Evolutionary conservation across 2,329 filamentous ascomycete species (phyloP).

Genomic region (Ceratocystis lukuohia): DNA sequence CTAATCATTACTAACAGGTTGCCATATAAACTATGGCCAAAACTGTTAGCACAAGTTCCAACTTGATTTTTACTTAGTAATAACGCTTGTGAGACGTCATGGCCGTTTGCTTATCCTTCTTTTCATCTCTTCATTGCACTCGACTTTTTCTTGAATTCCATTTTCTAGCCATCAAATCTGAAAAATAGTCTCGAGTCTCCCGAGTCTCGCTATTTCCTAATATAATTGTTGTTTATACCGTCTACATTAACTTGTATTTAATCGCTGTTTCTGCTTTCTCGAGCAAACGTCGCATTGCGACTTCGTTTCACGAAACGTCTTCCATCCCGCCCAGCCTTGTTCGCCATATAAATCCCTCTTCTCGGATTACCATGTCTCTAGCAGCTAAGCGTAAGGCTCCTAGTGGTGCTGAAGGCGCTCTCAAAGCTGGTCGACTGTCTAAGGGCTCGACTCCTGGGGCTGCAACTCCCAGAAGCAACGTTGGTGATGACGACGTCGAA

Average conservation of each 20-base stretch:
- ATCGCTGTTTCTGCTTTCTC: not conserved
- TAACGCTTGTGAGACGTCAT: not conserved
- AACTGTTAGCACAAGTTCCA: slow-evolving; percentile 9
- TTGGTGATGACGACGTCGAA: slow-evolving; percentile 38
- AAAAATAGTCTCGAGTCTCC: not conserved
- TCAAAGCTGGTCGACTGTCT: slow-evolving; percentile 45
- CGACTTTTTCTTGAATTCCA: not conserved
- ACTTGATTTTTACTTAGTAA: not conserved
- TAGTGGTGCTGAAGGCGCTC: slow-evolving; percentile 33
- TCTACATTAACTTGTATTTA: not conserved
- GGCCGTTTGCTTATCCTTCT: not conserved
- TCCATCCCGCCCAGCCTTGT: not conserved
- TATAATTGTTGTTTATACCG: not conserved
- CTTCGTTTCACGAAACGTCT: not conserved
- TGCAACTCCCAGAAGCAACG: slow-evolving; percentile 45
- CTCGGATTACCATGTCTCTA: slow-evolving; percentile 39
- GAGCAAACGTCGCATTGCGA: slow-evolving; percentile 1
- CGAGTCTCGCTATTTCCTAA: not conserved
- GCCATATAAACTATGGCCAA: not conserved
- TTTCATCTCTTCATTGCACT: not conserved
- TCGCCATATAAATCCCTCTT: not conserved
- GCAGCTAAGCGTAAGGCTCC: slow-evolving; percentile 53
- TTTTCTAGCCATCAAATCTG: not conserved
- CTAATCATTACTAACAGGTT: not conserved
- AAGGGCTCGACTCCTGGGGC: slow-evolving; percentile 47